Percentiles rank a stretch among this genome's conserved stretches.
Conservation (phyloP, 768 basidiomycete genomes). For the Hygrocybe coccinea region DNA sequence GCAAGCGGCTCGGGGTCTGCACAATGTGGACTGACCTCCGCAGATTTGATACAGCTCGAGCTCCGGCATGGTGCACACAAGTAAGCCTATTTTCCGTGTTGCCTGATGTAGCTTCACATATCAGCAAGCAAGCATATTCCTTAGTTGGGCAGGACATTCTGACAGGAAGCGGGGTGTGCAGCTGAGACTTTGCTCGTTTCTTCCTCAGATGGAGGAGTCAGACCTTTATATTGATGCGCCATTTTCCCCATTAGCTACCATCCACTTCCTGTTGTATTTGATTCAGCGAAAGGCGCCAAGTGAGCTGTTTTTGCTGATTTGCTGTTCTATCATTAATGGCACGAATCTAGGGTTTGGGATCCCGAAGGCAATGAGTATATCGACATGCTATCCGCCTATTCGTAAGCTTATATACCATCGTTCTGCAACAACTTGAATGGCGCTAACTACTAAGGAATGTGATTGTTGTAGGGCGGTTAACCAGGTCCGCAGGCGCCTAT, state of each 20-base stretch:
- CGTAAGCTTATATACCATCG: constrained; percentile 53
- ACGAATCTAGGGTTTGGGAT: constrained; percentile 68
- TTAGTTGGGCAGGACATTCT: no score
- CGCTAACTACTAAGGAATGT: constrained; percentile 3
- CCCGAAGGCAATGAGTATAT: constrained; percentile 94
- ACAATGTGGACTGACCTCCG: constrained; percentile 44
- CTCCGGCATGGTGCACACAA: constrained; percentile 84
- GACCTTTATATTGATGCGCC: constrained; percentile 26
- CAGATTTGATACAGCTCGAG: constrained; percentile 74
- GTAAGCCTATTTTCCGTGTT: constrained; percentile 45
- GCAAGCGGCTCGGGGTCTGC: no score
- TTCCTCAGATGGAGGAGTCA: no score
- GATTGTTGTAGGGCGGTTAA: constrained; percentile 65
- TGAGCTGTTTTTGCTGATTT: constrained; percentile 41
- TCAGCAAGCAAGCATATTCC: background rate
- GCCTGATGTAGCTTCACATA: constrained; percentile 1
- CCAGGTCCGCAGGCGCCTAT: constrained; percentile 48
- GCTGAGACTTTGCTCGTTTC: background rate
- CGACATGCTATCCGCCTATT: constrained; percentile 97
- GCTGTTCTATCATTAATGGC: constrained; percentile 3
- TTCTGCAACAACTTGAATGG: background rate
- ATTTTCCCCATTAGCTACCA: constrained; percentile 75
- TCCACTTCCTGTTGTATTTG: constrained; percentile 91
- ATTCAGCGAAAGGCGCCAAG: constrained; percentile 84
- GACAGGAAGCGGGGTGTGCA: no score